phyloP scores from a whole-genome alignment of 345 rosid genomes.

The Sonneratia alba region DNA sequence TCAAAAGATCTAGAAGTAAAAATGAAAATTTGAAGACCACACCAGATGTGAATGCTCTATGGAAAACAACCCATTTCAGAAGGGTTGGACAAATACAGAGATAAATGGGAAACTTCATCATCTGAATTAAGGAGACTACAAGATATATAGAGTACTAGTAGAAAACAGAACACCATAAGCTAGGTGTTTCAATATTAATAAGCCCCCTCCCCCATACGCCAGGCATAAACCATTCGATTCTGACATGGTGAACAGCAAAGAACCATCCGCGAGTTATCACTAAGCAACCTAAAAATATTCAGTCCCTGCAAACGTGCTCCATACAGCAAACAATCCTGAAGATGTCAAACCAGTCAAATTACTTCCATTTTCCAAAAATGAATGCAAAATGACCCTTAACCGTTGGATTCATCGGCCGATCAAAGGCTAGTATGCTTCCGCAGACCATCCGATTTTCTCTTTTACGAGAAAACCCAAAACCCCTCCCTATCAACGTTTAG shows the following conservation, averaged over 20 bases:
- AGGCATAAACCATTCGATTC: neutral
- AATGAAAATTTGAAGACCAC: neutral
- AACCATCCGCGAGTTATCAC: neutral
- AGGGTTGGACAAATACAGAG: neutral
- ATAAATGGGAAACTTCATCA: neutral
- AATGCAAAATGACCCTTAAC: too few relatives aligned
- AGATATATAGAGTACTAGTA: neutral
- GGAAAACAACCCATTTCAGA: neutral
- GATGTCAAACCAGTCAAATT: neutral
- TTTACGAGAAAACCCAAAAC: too few relatives aligned
- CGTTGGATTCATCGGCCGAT: too few relatives aligned
- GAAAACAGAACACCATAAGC: neutral
- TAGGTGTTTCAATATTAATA: neutral
- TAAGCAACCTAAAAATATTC: neutral
- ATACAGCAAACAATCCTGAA: neutral
- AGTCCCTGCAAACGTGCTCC: neutral
- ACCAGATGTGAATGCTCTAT: neutral
- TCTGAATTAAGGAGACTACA: neutral
- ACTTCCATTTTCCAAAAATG: too few relatives aligned
- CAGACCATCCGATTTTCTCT: too few relatives aligned
- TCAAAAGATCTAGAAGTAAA: neutral
- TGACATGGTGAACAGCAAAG: neutral
- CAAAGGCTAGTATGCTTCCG: too few relatives aligned
- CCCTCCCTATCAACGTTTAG: too few relatives aligned
- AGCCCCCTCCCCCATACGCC: neutral